These are phyloP conservation scores for Backusella morwellensis DNA, from an alignment of 192 early-diverging fungal genomes.

Conservation along the genomic window DNA sequence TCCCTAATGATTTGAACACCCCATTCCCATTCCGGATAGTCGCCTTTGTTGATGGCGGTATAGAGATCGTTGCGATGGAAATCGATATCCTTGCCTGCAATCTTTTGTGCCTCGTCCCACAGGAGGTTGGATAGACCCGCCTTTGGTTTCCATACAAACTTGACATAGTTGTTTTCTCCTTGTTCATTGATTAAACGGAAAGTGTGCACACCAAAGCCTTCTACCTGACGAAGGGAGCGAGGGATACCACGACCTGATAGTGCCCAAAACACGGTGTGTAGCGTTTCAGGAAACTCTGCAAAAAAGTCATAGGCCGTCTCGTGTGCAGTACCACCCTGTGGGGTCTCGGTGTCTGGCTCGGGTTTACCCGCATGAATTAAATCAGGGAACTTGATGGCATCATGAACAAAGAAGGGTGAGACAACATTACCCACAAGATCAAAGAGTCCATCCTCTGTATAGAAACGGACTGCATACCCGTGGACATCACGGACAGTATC, in stretches of 20 bases:
- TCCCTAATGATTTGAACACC: conserved; percentile 39
- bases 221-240: conserved; percentile 32
- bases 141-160: conserved; percentile 45
- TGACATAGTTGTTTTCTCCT: conserved; percentile 39
- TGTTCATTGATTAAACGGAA: conserved; percentile 41
- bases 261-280: conserved; percentile 41
- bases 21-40: conserved; percentile 44
- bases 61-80: conserved; percentile 42
- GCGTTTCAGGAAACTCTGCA: conserved; percentile 34
- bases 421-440: conserved; percentile 39
- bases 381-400: conserved; percentile 43
- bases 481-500: conserved; percentile 44
- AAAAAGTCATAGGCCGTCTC: conserved; percentile 45
- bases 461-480: conserved; percentile 27
- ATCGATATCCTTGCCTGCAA: conserved; percentile 42
- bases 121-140: conserved; percentile 30
- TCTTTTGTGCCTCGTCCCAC: conserved; percentile 43
- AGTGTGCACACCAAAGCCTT: conserved; percentile 49
- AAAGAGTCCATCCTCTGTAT: conserved; percentile 32
- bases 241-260: conserved; percentile 45
- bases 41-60: conserved; percentile 29
- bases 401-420: conserved; percentile 48
- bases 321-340: conserved; percentile 42
- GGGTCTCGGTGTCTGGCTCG: conserved; percentile 41
- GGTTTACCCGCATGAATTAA: conserved; percentile 43